These are phyloP conservation scores for Casaregolazyma suthepensis DNA, from an alignment of 1,139 yeast genomes.

Conservation along the genomic window DNA sequence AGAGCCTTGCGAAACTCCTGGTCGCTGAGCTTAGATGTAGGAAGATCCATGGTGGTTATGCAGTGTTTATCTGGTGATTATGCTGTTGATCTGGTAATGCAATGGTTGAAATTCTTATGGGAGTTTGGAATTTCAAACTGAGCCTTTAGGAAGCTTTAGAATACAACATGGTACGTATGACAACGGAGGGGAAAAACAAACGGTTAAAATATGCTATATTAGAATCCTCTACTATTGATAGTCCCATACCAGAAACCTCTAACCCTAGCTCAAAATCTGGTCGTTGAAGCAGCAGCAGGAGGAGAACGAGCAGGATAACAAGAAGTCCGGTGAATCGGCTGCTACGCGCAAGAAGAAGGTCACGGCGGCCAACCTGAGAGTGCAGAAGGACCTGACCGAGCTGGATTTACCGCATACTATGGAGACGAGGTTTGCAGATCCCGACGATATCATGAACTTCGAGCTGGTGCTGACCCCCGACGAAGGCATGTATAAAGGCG, in stretches of 20 bases:
- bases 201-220: not conserved
- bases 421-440: slow-evolving; percentile 49
- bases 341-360: slow-evolving; percentile 39
- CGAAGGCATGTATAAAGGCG: slow-evolving; percentile 72
- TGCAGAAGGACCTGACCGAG: slow-evolving; percentile 57
- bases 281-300: slow-evolving; percentile 37
- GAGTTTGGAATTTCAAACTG: not conserved
- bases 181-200: not conserved
- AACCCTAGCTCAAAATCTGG: slow-evolving; percentile 36
- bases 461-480: slow-evolving; percentile 59
- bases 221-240: too few relatives aligned
- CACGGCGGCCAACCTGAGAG: slow-evolving; percentile 41
- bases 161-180: not conserved
- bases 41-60: not conserved
- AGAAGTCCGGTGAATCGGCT: slow-evolving; percentile 17
- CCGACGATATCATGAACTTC: slow-evolving; percentile 56
- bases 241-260: not conserved
- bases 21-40: slow-evolving; percentile 15
- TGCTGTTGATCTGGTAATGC: too few relatives aligned
- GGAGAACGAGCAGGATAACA: slow-evolving; percentile 27
- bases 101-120: not conserved
- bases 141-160: not conserved
- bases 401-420: slow-evolving; percentile 64
- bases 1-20: slow-evolving; percentile 24
- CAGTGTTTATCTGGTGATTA: too few relatives aligned